A percentile compares a stretch with the other conserved stretches of the same genome.
Conservation (phyloP, 2,329 filamentous ascomycete genomes). For the Sporothrix sp. region DNA sequence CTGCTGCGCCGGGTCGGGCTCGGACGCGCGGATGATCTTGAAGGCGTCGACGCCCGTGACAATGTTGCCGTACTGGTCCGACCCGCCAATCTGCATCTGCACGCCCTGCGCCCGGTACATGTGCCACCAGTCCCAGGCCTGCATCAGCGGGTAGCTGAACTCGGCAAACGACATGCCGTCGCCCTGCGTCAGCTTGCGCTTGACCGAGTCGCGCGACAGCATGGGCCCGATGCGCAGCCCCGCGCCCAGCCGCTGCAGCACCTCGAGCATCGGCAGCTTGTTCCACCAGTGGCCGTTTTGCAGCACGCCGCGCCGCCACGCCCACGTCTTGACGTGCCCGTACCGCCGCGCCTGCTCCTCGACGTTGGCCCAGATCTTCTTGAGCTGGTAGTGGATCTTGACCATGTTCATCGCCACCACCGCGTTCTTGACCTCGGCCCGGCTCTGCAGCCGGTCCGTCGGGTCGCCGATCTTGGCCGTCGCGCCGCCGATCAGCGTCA, state of each 20-base stretch:
- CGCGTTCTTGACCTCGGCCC: conserved; percentile 42
- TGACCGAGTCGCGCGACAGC: conserved; percentile 73
- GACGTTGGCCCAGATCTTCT: conserved; percentile 65
- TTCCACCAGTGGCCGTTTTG: conserved; percentile 86
- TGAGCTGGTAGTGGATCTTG: conserved; percentile 60
- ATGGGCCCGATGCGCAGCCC: conserved; percentile 73
- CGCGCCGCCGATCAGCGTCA: conserved; percentile 61
- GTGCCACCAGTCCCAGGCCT: conserved; percentile 95
- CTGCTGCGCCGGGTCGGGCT: conserved; percentile 35
- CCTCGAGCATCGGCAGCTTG: conserved; percentile 59
- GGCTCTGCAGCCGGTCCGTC: conserved; percentile 55
- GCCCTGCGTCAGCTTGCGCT: conserved; percentile 65
- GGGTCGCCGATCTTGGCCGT: conserved; percentile 75
- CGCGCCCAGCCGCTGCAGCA: conserved; percentile 63
- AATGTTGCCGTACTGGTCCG: conserved; percentile 96
- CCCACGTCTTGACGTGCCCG: conserved; percentile 52
- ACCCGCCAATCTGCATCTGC: conserved; percentile 85
- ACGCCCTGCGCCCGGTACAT: conserved; percentile 59
- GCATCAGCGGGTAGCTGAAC: conserved; percentile 85
- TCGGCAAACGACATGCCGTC: conserved; percentile 93
- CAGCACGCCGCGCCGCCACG: conserved; percentile 56
- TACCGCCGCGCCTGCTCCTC: conserved; percentile 54
- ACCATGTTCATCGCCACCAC: conserved; percentile 54
- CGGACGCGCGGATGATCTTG: conserved; percentile 56
- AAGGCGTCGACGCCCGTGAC: conserved; percentile 79